Evolutionary conservation across 2,329 filamentous ascomycete species (phyloP).

Genomic region (Alternaria metachromatica): DNA sequence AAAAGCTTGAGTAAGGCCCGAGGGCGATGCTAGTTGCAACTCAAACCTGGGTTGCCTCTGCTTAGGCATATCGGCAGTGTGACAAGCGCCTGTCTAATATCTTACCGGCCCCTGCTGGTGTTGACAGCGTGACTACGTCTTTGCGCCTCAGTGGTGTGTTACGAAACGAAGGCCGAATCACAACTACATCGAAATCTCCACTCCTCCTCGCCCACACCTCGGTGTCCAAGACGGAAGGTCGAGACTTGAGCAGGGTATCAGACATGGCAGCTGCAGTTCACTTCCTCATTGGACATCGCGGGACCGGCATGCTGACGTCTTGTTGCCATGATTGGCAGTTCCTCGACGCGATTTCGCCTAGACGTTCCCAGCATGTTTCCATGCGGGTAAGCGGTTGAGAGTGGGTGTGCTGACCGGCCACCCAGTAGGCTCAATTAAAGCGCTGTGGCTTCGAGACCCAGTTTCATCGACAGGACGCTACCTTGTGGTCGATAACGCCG

Average conservation of each 20-base stretch:
- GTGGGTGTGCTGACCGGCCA: slow-evolving; percentile 24
- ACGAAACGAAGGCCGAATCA: slow-evolving; percentile 10
- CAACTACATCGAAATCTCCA: slow-evolving; percentile 12
- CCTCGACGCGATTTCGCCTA: slow-evolving; percentile 4
- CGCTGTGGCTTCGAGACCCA: slow-evolving; percentile 5
- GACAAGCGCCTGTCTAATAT: slow-evolving; percentile 14
- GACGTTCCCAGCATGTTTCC: slow-evolving; percentile 18
- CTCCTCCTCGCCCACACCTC: slow-evolving; percentile 8
- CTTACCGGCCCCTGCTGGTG: slow-evolving; percentile 5
- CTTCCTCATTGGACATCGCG: slow-evolving; percentile 15
- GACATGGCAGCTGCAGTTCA: slow-evolving; percentile 15
- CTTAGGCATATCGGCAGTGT: slow-evolving; percentile 17
- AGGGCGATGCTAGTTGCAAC: neutral
- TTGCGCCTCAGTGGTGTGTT: slow-evolving; percentile 12
- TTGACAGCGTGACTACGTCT: slow-evolving; percentile 9
- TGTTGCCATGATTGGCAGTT: slow-evolving; percentile 7
- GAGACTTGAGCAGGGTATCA: slow-evolving; percentile 6
- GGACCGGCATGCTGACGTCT: slow-evolving; percentile 2
- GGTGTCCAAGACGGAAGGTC: slow-evolving; percentile 27
- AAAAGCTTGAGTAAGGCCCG: neutral
- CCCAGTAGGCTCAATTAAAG: slow-evolving; percentile 23
- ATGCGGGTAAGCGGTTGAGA: slow-evolving; percentile 7
- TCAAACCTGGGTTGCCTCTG: slow-evolving; percentile 1
- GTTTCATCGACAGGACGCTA: slow-evolving; percentile 2
- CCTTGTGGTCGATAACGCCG: slow-evolving; percentile 2